phyloP scores from a whole-genome alignment of 108 stramenopile genomes.

The Cyclostephanos tholiformis region DNA sequence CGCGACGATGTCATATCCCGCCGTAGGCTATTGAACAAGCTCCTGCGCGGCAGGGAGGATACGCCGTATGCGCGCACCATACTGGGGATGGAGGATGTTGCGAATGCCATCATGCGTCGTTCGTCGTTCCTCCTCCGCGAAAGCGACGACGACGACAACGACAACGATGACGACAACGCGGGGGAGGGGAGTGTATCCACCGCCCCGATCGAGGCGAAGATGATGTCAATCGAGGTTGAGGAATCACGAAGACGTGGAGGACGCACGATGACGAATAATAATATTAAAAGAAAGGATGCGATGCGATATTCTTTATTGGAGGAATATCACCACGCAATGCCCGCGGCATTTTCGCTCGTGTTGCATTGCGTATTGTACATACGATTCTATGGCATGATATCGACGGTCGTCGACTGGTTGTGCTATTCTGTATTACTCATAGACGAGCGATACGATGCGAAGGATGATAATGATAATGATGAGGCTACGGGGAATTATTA shows the following conservation, averaged over 20 bases:
- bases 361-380: constrained; percentile 12
- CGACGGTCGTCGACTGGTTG: neutral
- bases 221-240: no score
- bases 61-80: constrained; percentile 6
- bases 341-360: constrained; percentile 12
- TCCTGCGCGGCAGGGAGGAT: constrained; percentile 14
- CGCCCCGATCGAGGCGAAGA: no score
- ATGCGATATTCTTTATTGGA: constrained; percentile 1
- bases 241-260: no score
- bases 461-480: no score
- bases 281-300: no score
- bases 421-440: constrained; percentile 7
- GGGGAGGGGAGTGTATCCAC: no score
- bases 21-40: neutral
- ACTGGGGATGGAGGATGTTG: neutral
- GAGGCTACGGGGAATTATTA: no score
- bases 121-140: no score
- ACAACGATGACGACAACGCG: no score
- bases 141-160: neutral
- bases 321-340: constrained; percentile 6
- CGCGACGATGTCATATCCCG: neutral
- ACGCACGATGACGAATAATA: no score
- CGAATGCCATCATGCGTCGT: neutral
- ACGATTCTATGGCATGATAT: neutral
- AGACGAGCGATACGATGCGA: no score